Evolutionary conservation across 371 early-diverging fungal genomes (phyloP).

Genomic region (Mucor irregularis): DNA sequence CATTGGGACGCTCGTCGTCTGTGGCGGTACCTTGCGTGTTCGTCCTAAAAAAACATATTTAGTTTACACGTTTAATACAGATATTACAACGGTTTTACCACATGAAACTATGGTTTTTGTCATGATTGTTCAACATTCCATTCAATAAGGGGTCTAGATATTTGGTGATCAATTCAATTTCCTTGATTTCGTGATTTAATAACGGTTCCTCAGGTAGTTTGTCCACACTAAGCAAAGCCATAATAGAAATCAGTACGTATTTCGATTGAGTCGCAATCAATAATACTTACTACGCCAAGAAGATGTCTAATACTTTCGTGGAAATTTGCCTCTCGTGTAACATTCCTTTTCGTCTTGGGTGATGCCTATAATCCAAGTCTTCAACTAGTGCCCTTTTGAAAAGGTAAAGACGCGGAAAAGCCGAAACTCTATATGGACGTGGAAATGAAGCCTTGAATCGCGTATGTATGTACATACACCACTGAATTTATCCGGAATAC

Average conservation of each 20-base stretch:
- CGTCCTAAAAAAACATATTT: constrained; percentile 18
- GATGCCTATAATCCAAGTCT: too few species aligned
- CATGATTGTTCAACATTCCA: constrained; percentile 15
- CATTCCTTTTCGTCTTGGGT: too few species aligned
- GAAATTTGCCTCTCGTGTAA: too few species aligned
- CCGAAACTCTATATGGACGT: too few species aligned
- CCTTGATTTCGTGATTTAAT: constrained; percentile 20
- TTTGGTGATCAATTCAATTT: constrained; percentile 16
- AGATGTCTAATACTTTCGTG: constrained; percentile 10
- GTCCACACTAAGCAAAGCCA: constrained; percentile 10
- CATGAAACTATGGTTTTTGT: constrained; percentile 6
- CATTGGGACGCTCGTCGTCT: constrained; percentile 16
- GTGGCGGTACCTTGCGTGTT: constrained; percentile 13
- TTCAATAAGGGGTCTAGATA: constrained; percentile 16
- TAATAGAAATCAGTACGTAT: constrained; percentile 13
- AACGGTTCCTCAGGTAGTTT: constrained; percentile 18
- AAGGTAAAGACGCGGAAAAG: too few species aligned
- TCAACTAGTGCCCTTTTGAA: too few species aligned
- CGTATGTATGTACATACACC: too few species aligned
- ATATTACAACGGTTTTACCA: constrained; percentile 17
- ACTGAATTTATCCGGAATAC: too few species aligned
- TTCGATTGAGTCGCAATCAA: constrained; percentile 17
- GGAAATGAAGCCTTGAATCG: too few species aligned
- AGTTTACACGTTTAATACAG: constrained; percentile 13
- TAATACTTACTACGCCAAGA: constrained; percentile 14